phyloP scores from a whole-genome alignment of 768 basidiomycete species.

The Hericium alpestre region DNA sequence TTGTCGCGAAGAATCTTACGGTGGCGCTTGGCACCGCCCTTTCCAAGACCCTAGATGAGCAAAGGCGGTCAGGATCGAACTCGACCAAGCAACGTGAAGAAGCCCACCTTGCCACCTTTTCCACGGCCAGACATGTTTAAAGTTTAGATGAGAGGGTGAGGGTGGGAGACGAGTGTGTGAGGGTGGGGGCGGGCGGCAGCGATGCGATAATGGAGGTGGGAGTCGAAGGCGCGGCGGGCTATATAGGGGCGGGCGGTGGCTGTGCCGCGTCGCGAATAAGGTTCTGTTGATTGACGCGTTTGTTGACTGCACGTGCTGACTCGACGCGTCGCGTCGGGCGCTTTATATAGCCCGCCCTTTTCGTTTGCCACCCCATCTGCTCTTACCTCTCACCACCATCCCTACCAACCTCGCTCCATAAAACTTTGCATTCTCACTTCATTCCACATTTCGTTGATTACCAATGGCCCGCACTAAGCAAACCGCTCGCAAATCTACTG shows the following conservation, averaged over 20 bases:
- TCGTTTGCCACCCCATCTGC: conserved; percentile 1
- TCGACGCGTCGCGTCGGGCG: conserved; percentile 6
- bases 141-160: background rate
- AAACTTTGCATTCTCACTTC: background rate
- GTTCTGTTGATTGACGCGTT: conserved; percentile 19
- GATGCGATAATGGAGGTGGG: conserved; percentile 1
- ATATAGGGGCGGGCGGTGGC: conserved; percentile 13
- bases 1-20: conserved; percentile 76
- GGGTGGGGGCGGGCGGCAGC: conserved; percentile 1
- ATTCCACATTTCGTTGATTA: background rate
- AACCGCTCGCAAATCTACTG: conserved; percentile 69
- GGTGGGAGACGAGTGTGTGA: conserved; percentile 4
- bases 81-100: background rate
- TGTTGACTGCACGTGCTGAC: conserved; percentile 10
- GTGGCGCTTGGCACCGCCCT: conserved; percentile 72
- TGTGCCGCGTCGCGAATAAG: conserved; percentile 12
- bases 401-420: background rate
- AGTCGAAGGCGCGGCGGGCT: conserved; percentile 3
- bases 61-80: background rate
- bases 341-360: conserved; percentile 3
- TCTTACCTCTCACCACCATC: background rate
- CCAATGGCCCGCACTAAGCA: conserved; percentile 68
- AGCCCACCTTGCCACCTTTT: conserved; percentile 61
- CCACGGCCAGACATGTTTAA: conserved; percentile 63
- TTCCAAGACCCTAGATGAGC: conserved; percentile 52